phyloP scores from a whole-genome alignment of 169 alveolate species.

The Cryptosporidium xiaoi region DNA sequence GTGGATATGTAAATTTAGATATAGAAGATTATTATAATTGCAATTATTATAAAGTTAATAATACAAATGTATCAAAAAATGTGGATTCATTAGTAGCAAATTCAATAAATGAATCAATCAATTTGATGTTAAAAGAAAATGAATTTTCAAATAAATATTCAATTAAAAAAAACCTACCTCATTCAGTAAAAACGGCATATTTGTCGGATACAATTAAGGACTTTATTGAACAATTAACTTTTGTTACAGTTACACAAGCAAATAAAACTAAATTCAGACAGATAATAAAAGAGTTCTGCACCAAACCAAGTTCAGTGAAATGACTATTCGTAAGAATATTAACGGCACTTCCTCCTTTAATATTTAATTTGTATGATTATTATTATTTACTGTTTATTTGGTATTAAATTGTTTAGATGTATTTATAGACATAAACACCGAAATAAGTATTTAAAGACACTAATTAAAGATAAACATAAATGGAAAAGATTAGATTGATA shows the following conservation, averaged over 20 bases:
- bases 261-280: slow-evolving; percentile 63
- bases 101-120: background rate
- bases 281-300: slow-evolving; percentile 57
- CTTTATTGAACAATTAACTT: slow-evolving; percentile 32
- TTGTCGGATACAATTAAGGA: slow-evolving; percentile 29
- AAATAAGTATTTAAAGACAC: too few species aligned
- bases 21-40: background rate
- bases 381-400: too few species aligned
- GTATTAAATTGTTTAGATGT: too few species aligned
- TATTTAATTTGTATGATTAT: too few species aligned
- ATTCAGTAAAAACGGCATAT: slow-evolving; percentile 1
- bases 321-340: too few species aligned
- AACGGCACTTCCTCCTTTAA: too few species aligned
- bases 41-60: background rate
- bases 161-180: background rate
- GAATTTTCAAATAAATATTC: background rate
- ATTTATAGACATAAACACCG: too few species aligned
- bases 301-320: slow-evolving; percentile 3
- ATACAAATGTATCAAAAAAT: background rate
- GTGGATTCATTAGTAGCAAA: background rate
- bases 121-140: background rate
- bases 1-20: background rate
- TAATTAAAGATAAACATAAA: too few species aligned
- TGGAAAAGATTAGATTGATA: too few species aligned
- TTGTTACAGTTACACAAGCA: slow-evolving; percentile 51